Evolutionary conservation across 2,329 filamentous ascomycete genomes (phyloP).

Genomic region (Talaromyces sp.): DNA sequence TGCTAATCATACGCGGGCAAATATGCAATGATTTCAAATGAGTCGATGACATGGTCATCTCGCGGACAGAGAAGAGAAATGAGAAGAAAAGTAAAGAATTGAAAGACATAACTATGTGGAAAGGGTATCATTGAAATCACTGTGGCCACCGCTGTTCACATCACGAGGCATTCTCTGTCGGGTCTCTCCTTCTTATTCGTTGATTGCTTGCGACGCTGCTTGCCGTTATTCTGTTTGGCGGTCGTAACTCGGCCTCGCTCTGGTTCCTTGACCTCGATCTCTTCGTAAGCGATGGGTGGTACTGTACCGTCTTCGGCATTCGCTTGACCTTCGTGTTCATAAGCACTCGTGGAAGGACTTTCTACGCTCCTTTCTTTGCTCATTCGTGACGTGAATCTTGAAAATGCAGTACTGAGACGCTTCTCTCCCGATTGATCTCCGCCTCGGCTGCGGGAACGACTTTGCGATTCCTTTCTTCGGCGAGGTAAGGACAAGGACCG

Average conservation of each 20-base stretch:
- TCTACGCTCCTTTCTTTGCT: conserved; percentile 15
- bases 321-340: neutral
- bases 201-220: conserved; percentile 30
- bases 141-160: conserved; percentile 28
- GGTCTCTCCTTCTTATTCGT: conserved; percentile 35
- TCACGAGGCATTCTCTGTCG: conserved; percentile 44
- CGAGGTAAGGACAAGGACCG: conserved; percentile 28
- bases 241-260: conserved; percentile 23
- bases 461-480: conserved; percentile 29
- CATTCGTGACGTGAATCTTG: conserved; percentile 28
- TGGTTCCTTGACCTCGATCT: conserved; percentile 21
- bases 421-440: conserved; percentile 36
- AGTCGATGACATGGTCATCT: neutral
- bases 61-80: neutral
- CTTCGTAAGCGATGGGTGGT: neutral
- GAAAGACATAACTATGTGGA: neutral
- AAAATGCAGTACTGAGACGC: conserved; percentile 34
- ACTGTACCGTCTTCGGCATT: neutral
- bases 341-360: neutral
- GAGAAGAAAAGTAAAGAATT: neutral
- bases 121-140: conserved; percentile 10
- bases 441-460: conserved; percentile 34
- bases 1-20: conserved; percentile 1
- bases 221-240: conserved; percentile 25
- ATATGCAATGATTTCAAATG: neutral